Percentiles rank a stretch among this genome's conserved stretches.
phyloP scores from a whole-genome alignment of 148 eudicot species.

The Camellia sinensis region DNA sequence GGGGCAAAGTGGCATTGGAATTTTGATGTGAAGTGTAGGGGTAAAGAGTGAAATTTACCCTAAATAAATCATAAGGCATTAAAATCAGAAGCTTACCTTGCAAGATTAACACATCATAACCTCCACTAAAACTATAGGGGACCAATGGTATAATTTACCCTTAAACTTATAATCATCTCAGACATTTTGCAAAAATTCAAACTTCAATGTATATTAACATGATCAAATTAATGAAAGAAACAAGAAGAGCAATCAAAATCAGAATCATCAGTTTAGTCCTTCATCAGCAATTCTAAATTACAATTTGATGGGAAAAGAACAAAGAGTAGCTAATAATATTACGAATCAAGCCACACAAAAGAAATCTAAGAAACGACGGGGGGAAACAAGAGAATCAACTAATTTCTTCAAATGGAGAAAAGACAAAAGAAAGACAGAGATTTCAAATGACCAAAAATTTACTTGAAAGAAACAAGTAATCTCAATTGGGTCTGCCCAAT shows the following conservation, averaged over 20 bases:
- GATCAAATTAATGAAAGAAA: neutral
- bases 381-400: neutral
- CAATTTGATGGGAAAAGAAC: neutral
- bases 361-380: neutral
- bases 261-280: neutral
- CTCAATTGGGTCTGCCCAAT: constrained; percentile 46
- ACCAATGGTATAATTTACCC: no score
- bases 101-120: constrained; percentile 9
- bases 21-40: no score
- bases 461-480: constrained; percentile 41
- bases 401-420: neutral
- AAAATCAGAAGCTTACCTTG: constrained; percentile 27
- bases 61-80: constrained; percentile 27
- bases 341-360: neutral
- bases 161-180: neutral
- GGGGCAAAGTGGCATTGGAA: no score
- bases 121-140: neutral
- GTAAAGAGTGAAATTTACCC: no score
- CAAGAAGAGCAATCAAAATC: constrained; percentile 5
- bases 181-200: neutral
- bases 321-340: neutral
- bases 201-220: neutral
- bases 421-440: neutral
- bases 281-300: neutral
- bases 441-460: constrained; percentile 10